Conservation (phyloP, 2,329 filamentous ascomycete genomes). For the Dactylella cylindrospora region DNA sequence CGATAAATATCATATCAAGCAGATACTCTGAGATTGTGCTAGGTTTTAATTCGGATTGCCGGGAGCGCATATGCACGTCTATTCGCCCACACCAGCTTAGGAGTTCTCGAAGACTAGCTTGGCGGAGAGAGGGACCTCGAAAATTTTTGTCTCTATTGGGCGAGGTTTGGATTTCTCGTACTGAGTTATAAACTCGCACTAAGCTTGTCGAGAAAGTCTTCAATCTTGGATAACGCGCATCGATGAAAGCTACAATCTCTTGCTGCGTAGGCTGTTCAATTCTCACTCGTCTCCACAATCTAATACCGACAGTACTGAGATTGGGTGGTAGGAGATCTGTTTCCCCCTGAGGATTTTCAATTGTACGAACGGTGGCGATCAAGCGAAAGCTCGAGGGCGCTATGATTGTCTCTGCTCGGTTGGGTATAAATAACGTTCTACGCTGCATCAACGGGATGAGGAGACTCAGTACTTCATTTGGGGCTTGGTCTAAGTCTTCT, state of each 20-base stretch:
- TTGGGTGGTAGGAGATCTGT: slow-evolving; percentile 66
- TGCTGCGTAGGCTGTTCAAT: slow-evolving; percentile 65
- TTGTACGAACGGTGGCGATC: slow-evolving; percentile 84
- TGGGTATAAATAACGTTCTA: slow-evolving; percentile 86
- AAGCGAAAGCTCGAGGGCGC: slow-evolving; percentile 85
- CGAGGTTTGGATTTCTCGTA: slow-evolving; percentile 48
- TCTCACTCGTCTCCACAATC: slow-evolving; percentile 80
- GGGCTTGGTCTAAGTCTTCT: slow-evolving; percentile 92
- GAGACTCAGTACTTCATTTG: slow-evolving; percentile 90
- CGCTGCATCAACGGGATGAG: slow-evolving; percentile 89
- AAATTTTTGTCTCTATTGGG: slow-evolving; percentile 45
- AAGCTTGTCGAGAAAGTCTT: slow-evolving; percentile 60
- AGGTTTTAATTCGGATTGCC: slow-evolving; percentile 18
- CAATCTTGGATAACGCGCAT: slow-evolving; percentile 69
- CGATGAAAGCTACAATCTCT: slow-evolving; percentile 75
- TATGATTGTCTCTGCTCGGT: slow-evolving; percentile 78
- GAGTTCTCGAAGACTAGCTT: slow-evolving; percentile 67
- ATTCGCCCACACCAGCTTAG: slow-evolving; percentile 88
- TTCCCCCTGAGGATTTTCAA: slow-evolving; percentile 60
- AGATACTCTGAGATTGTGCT: slow-evolving; percentile 65
- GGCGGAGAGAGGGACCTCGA: slow-evolving; percentile 30
- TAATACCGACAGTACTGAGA: slow-evolving; percentile 71
- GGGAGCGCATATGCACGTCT: slow-evolving; percentile 54
- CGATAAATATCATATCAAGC: slow-evolving; percentile 84
- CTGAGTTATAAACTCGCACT: slow-evolving; percentile 53